These are phyloP conservation scores for Pulveroboletus sp. DNA, from an alignment of 768 basidiomycete genomes.

Conservation along the genomic window DNA sequence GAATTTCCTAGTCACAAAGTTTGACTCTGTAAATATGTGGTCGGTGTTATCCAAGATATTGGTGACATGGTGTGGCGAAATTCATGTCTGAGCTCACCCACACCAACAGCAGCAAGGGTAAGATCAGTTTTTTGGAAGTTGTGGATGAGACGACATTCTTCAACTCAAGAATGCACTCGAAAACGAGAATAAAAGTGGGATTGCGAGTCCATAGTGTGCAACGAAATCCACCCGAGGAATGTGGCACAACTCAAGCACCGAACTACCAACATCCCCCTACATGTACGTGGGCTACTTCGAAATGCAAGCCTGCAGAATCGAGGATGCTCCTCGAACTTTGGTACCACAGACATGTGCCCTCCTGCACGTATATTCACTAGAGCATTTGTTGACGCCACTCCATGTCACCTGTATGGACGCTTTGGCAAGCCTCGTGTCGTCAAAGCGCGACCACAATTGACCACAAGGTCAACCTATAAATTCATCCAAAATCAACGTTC, in stretches of 20 bases:
- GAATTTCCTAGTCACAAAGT: no score
- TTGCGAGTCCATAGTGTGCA: not conserved
- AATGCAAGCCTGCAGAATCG: not conserved
- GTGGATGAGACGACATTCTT: no score
- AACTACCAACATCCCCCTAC: not conserved
- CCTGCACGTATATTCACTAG: slow-evolving; percentile 2
- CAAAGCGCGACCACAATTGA: slow-evolving; percentile 25
- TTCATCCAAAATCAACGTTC: not conserved
- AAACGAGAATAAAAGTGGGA: no score
- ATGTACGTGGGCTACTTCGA: not conserved
- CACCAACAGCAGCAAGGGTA: no score
- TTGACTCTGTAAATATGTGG: no score
- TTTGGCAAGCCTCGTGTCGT: slow-evolving; percentile 26
- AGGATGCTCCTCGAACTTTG: not conserved
- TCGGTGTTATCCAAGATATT: no score
- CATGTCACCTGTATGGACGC: slow-evolving; percentile 5
- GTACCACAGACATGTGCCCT: not conserved
- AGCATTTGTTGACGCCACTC: slow-evolving; percentile 11
- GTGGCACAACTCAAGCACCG: not conserved
- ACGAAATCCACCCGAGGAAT: no score
- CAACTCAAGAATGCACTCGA: no score
- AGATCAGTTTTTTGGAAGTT: no score
- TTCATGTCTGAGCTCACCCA: no score
- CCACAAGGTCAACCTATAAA: slow-evolving; percentile 26
- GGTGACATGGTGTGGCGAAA: no score